These are phyloP conservation scores for Pseudogymnoascus sp. DNA, from an alignment of 2,329 filamentous ascomycete genomes.

Conservation along the genomic window DNA sequence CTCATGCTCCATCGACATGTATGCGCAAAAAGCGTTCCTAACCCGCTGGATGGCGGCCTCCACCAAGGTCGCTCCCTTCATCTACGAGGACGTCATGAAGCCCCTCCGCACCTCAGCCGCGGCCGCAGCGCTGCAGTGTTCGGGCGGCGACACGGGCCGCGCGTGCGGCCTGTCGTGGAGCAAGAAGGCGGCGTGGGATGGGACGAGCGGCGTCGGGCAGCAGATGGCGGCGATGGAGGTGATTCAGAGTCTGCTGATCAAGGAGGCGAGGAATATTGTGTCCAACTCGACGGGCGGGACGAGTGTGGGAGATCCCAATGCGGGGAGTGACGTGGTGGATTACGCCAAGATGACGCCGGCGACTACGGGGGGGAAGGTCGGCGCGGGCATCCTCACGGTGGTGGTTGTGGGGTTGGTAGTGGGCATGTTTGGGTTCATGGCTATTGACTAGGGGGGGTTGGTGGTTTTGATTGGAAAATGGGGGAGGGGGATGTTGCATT, in stretches of 20 bases:
- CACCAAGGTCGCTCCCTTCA: slow-evolving; percentile 56
- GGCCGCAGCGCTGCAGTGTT: slow-evolving; percentile 48
- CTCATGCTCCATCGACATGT: slow-evolving; percentile 53
- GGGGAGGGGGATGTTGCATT: neutral
- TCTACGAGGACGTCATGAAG: slow-evolving; percentile 43
- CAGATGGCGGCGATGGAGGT: slow-evolving; percentile 64
- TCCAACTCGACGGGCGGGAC: slow-evolving; percentile 40
- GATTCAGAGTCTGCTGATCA: slow-evolving; percentile 36
- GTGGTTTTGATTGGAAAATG: neutral
- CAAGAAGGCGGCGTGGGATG: slow-evolving; percentile 45
- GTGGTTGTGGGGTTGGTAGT: slow-evolving; percentile 14
- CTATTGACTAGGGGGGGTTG: neutral
- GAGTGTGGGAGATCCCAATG: slow-evolving; percentile 22
- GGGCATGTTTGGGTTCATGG: neutral
- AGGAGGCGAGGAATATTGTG: slow-evolving; percentile 24
- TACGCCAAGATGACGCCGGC: slow-evolving; percentile 16
- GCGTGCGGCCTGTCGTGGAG: slow-evolving; percentile 57
- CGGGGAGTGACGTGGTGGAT: slow-evolving; percentile 14
- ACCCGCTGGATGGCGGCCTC: slow-evolving; percentile 53
- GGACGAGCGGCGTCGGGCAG: slow-evolving; percentile 55
- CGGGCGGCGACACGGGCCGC: slow-evolving; percentile 46
- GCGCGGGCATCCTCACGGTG: slow-evolving; percentile 35
- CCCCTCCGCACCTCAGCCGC: slow-evolving; percentile 45
- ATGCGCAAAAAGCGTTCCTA: slow-evolving; percentile 56
- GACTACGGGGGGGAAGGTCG: slow-evolving; percentile 33